Conservation (phyloP, 495 filamentous ascomycete species). For the Tuber melanosporum region DNA sequence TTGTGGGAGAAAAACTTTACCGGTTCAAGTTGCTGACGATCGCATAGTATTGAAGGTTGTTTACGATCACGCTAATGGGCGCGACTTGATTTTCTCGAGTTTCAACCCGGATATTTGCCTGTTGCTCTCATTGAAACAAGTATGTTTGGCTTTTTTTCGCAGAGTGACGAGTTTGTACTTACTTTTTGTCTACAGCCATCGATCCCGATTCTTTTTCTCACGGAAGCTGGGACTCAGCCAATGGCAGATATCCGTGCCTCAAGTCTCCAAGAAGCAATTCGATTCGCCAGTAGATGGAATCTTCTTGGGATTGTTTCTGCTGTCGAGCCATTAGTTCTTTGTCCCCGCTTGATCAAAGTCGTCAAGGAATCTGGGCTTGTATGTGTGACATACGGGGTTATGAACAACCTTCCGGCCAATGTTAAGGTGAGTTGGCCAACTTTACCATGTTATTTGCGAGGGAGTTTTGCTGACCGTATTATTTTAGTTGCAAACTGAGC, state of each 20-base stretch:
- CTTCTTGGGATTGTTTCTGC: constrained; percentile 80
- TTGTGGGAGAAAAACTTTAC: background rate
- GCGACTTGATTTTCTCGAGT: constrained; percentile 88
- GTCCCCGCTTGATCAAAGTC: constrained; percentile 80
- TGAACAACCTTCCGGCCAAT: constrained; percentile 80
- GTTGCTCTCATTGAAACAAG: constrained; percentile 85
- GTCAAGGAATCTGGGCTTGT: constrained; percentile 92
- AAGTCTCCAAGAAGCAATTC: constrained; percentile 88
- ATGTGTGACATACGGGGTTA: constrained; percentile 84
- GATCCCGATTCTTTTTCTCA: constrained; percentile 90
- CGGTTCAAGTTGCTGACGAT: constrained; percentile 5
- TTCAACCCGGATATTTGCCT: constrained; percentile 98
- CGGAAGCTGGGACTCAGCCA: constrained; percentile 63
- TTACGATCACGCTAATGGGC: constrained; percentile 62
- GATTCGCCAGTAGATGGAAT: constrained; percentile 92
- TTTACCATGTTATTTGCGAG: background rate
- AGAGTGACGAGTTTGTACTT: background rate
- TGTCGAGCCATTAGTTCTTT: constrained; percentile 76
- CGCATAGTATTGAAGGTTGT: constrained; percentile 66
- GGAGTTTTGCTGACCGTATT: constrained; percentile 21
- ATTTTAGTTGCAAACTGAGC: constrained; percentile 74
- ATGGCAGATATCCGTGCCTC: constrained; percentile 86
- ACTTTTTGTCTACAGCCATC: constrained; percentile 52
- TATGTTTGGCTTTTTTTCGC: constrained; percentile 11
- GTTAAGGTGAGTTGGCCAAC: constrained; percentile 60